Base-by-base conservation (phyloP, 805 yeast species). In the Hanseniaspora lindneri region DNA sequence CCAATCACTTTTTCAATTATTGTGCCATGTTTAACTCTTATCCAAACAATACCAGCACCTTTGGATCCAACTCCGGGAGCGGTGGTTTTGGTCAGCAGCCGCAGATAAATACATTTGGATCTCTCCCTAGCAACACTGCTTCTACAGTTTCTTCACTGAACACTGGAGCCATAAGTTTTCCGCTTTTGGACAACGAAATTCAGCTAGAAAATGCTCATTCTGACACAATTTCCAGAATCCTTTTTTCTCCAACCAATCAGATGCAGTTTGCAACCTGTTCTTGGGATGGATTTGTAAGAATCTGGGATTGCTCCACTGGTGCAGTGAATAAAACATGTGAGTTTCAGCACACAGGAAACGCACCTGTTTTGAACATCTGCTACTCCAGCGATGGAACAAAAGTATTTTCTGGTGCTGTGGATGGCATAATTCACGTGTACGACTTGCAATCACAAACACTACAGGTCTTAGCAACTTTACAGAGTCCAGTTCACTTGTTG, bases 231-330 rank as follows among this genome's bases (percentile, higher is more conserved):
- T 74, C 88, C 3, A 94, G 84, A 56, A 62, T 92, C 49, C 70
- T 86, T 17, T 92, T 89, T 66, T 83, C 95, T 11, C 85, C 97
- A 14, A 83, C 73, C 54, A 89, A 82, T 17, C 95, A 92, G 55
- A 70, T 77, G 51, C 63, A 92, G 52, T 66, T 69, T 49, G 76
- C 94, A 3, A 92, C 78, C 3, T 75, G 94, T 16, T 80, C 94
- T 16, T 92, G 98, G 98, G 98, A 92, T 66, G 83, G 82, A 57
- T 87, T 86, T 61, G 96, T 86, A 36, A 74, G 97, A 53, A 80
- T 92, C 49, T 92, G 92, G 70, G 97, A 92, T 63, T 4, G 75
- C 76, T 49, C 78, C 85, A 25, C 92, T 83, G 58, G 96, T 95
- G 8, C 68, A 95, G 43, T 96, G 19, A 46, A 27, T 30, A 37